Percentiles rank a stretch among this genome's conserved stretches.
Conservation (phyloP, 768 basidiomycete species). For the Calocybe indica region DNA sequence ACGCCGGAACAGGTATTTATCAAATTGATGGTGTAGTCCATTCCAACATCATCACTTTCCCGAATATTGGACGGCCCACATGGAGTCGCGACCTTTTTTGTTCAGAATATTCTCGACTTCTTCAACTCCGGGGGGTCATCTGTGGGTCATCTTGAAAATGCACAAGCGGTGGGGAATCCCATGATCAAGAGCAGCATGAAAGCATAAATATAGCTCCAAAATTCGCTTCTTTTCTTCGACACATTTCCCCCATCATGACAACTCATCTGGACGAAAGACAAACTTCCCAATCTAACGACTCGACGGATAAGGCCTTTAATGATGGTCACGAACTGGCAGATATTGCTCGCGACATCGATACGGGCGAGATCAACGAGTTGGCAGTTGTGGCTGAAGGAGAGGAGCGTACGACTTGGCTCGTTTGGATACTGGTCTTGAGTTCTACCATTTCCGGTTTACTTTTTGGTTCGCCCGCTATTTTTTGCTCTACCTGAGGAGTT, state of each 20-base stretch:
- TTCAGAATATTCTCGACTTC: too few relatives aligned
- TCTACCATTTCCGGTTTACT: conserved; percentile 73
- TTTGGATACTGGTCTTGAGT: conserved; percentile 71
- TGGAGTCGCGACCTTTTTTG: too few relatives aligned
- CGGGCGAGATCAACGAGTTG: conserved; percentile 54
- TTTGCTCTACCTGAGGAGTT: neutral
- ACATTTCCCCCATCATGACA: conserved; percentile 3
- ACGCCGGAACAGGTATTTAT: too few relatives aligned
- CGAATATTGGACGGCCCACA: too few relatives aligned
- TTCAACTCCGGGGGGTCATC: too few relatives aligned
- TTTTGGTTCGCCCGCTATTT: conserved; percentile 46
- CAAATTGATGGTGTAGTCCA: too few relatives aligned
- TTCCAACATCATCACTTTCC: too few relatives aligned
- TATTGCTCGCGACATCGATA: conserved; percentile 21
- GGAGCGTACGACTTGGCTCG: conserved; percentile 63
- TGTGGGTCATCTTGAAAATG: too few relatives aligned
- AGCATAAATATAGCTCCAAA: too few relatives aligned
- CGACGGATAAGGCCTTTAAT: neutral
- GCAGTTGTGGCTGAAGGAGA: conserved; percentile 60
- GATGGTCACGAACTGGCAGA: conserved; percentile 11
- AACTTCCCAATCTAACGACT: neutral
- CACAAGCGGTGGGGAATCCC: too few relatives aligned
- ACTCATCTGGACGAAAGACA: conserved; percentile 12
- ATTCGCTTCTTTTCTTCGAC: too few relatives aligned
- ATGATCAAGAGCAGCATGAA: too few relatives aligned